Conservation (phyloP, 2,329 filamentous ascomycete species). For the Nothophaeocryptopus gaeumannii region DNA sequence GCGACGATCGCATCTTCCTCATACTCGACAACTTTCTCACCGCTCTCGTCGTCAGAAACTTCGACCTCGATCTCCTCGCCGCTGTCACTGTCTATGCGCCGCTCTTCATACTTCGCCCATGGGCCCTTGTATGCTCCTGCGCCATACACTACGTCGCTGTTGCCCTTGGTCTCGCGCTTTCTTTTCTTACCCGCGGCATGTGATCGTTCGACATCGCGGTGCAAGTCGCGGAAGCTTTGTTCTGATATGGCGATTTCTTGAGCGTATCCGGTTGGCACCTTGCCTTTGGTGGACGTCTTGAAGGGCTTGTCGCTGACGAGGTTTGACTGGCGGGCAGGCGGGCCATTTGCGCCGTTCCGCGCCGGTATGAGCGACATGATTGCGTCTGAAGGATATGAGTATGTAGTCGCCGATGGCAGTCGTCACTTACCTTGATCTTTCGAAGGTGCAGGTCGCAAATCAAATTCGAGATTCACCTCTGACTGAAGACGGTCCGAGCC, state of each 20-base stretch:
- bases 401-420: slow-evolving; percentile 7
- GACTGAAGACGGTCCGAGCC: too few relatives aligned
- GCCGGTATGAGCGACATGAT: slow-evolving; percentile 35
- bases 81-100: slow-evolving; percentile 70
- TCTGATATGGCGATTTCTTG: slow-evolving; percentile 88
- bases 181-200: slow-evolving; percentile 61
- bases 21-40: slow-evolving; percentile 73
- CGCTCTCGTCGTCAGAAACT: slow-evolving; percentile 67
- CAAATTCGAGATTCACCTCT: background rate
- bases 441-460: background rate
- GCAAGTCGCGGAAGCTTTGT: slow-evolving; percentile 81
- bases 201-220: slow-evolving; percentile 68
- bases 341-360: slow-evolving; percentile 35
- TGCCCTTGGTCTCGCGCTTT: slow-evolving; percentile 81
- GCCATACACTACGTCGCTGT: slow-evolving; percentile 79
- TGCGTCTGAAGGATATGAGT: slow-evolving; percentile 11
- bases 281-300: slow-evolving; percentile 41
- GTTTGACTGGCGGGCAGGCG: slow-evolving; percentile 29
- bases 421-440: slow-evolving; percentile 19
- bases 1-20: slow-evolving; percentile 69
- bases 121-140: slow-evolving; percentile 87
- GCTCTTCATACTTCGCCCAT: slow-evolving; percentile 80
- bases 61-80: slow-evolving; percentile 68
- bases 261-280: slow-evolving; percentile 71
- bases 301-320: slow-evolving; percentile 27